These are phyloP conservation scores for Debaryomyces tyrocola DNA, from an alignment of 805 yeast species.

Conservation along the genomic window DNA sequence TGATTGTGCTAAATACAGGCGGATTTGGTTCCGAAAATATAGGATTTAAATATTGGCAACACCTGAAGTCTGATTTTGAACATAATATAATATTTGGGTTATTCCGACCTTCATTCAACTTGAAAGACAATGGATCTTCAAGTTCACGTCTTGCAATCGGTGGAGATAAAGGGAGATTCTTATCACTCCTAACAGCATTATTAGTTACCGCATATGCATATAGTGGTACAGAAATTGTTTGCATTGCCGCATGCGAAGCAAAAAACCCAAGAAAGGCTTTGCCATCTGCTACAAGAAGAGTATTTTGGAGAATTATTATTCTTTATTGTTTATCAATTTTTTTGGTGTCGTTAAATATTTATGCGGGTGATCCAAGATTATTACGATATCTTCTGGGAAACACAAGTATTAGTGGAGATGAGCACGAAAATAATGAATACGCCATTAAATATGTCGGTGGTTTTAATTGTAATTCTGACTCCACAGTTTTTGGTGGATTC, in stretches of 20 bases:
- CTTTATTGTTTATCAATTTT: slow-evolving; percentile 68
- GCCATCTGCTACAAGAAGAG: slow-evolving; percentile 74
- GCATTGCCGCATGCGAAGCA: slow-evolving; percentile 86
- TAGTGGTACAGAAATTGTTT: slow-evolving; percentile 80
- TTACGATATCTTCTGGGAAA: slow-evolving; percentile 50
- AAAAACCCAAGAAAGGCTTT: slow-evolving; percentile 73
- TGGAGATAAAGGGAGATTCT: slow-evolving; percentile 59
- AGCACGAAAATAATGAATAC: slow-evolving; percentile 19
- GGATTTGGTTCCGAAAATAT: slow-evolving; percentile 43
- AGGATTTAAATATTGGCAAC: slow-evolving; percentile 75
- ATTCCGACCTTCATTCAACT: slow-evolving; percentile 71
- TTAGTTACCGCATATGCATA: slow-evolving; percentile 72
- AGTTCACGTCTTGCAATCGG: slow-evolving; percentile 57
- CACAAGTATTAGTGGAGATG: slow-evolving; percentile 24
- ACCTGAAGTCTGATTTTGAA: slow-evolving; percentile 47
- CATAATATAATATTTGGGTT: slow-evolving; percentile 61
- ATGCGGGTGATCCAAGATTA: slow-evolving; percentile 75
- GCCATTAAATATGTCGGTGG: slow-evolving; percentile 40
- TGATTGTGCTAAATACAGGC: slow-evolving; percentile 66
- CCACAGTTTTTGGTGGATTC: slow-evolving; percentile 29
- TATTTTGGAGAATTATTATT: slow-evolving; percentile 67
- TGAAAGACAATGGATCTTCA: slow-evolving; percentile 55
- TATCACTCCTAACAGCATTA: slow-evolving; percentile 60
- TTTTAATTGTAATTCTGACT: slow-evolving; percentile 25
- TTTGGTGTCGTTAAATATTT: slow-evolving; percentile 68